phyloP scores from a whole-genome alignment of 495 filamentous ascomycete genomes.

The Annulohypoxylon stygium region DNA sequence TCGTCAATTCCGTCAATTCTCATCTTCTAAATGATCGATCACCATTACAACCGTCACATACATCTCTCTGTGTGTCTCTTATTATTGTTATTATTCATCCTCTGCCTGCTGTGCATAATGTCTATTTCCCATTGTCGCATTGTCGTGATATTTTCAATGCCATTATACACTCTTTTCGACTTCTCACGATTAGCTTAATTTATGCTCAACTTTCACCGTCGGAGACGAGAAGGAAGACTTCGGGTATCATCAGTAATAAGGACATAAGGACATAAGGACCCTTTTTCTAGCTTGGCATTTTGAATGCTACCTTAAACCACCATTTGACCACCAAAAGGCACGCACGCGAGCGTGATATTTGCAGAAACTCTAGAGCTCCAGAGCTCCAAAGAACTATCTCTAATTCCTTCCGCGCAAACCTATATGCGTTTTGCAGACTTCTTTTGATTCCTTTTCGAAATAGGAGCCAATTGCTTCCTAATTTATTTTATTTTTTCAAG shows the following conservation, averaged over 20 bases:
- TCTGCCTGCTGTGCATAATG: constrained; percentile 35
- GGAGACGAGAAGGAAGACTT: constrained; percentile 29
- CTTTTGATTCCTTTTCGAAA: constrained; percentile 21
- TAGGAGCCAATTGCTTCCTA: constrained; percentile 26
- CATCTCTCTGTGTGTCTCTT: neutral
- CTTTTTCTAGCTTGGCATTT: constrained; percentile 38
- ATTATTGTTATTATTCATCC: constrained; percentile 9
- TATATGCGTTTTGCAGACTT: constrained; percentile 10
- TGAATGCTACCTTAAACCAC: constrained; percentile 28
- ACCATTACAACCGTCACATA: constrained; percentile 4
- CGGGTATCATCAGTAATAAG: constrained; percentile 32
- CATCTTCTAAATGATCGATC: constrained; percentile 28
- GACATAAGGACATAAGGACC: neutral
- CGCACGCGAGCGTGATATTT: constrained; percentile 22
- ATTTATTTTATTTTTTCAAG: constrained; percentile 21
- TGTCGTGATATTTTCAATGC: constrained; percentile 37
- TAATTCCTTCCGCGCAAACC: constrained; percentile 6
- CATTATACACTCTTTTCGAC: constrained; percentile 19
- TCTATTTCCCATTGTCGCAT: constrained; percentile 24
- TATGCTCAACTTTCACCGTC: constrained; percentile 21
- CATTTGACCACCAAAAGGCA: constrained; percentile 2
- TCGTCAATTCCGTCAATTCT: constrained; percentile 27
- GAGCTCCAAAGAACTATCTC: constrained; percentile 9
- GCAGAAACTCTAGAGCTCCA: constrained; percentile 2
- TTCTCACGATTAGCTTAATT: constrained; percentile 25